Percentiles rank a stretch among this genome's conserved stretches.
Evolutionary conservation across 2,329 filamentous ascomycete genomes (phyloP).

Genomic region (Teratosphaeria destructans): DNA sequence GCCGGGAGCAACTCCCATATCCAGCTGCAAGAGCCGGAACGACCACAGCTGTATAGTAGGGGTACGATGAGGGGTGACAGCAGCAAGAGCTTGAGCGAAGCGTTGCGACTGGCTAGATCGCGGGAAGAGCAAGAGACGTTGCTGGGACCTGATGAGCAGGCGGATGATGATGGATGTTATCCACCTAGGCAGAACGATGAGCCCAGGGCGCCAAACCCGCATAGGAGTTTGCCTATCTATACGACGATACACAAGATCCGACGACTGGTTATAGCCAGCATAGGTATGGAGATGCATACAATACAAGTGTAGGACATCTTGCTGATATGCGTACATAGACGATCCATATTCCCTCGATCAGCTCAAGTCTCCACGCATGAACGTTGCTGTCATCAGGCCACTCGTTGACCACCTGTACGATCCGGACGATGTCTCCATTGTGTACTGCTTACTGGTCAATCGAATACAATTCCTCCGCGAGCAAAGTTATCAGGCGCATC

Average conservation of each 20-base stretch:
- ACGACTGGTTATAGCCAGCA: constrained; percentile 36
- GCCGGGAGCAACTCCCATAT: constrained; percentile 15
- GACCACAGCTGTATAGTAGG: constrained; percentile 20
- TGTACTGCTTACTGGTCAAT: constrained; percentile 78
- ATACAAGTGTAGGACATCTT: neutral
- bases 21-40: constrained; percentile 14
- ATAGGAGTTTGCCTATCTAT: constrained; percentile 60
- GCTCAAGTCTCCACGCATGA: constrained; percentile 70
- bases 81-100: constrained; percentile 27
- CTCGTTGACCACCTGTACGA: constrained; percentile 77
- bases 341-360: constrained; percentile 63
- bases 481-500: constrained; percentile 63
- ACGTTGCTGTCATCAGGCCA: constrained; percentile 67
- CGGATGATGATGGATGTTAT: constrained; percentile 37
- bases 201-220: constrained; percentile 41
- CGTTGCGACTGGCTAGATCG: constrained; percentile 30
- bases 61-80: constrained; percentile 20
- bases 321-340: constrained; percentile 30
- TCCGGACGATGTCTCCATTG: constrained; percentile 68
- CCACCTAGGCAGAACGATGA: constrained; percentile 28
- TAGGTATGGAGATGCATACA: constrained; percentile 23
- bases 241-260: constrained; percentile 58
- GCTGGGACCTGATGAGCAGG: constrained; percentile 34
- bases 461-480: constrained; percentile 69
- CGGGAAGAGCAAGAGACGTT: constrained; percentile 40